Conservation (phyloP, 192 early-diverging fungal genomes). For the Backusella parvicylindrica region DNA sequence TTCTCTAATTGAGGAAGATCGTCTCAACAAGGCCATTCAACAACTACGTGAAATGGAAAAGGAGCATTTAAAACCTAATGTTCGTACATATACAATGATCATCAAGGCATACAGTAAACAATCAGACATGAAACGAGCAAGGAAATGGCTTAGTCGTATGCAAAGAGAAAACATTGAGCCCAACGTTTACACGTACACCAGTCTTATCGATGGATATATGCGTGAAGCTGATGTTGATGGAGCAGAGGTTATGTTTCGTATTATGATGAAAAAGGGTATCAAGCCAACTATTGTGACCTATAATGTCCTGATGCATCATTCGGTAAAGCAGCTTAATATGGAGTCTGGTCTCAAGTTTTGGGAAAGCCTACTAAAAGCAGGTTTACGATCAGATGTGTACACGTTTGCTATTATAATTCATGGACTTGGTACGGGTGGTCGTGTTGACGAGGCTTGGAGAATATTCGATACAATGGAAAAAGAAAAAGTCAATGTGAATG, state of each 20-base stretch:
- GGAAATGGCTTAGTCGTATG: slow-evolving; percentile 30
- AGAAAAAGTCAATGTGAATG: slow-evolving; percentile 9
- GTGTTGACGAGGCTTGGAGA: slow-evolving; percentile 37
- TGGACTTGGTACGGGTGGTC: slow-evolving; percentile 13
- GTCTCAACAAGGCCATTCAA: slow-evolving; percentile 19
- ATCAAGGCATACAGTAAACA: slow-evolving; percentile 21
- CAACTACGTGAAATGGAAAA: slow-evolving; percentile 22
- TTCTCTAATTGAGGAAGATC: neutral
- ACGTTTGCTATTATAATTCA: slow-evolving; percentile 39
- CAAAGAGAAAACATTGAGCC: slow-evolving; percentile 9
- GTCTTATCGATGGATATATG: slow-evolving; percentile 38
- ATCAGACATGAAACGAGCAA: slow-evolving; percentile 25
- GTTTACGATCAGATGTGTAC: slow-evolving; percentile 35
- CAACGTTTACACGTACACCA: slow-evolving; percentile 29
- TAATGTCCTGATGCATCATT: slow-evolving; percentile 40
- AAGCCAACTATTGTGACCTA: slow-evolving; percentile 38
- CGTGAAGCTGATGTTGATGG: slow-evolving; percentile 17
- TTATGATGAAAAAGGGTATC: slow-evolving; percentile 30
- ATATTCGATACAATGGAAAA: slow-evolving; percentile 29
- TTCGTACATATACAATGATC: slow-evolving; percentile 23
- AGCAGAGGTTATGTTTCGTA: slow-evolving; percentile 29
- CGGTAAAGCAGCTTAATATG: slow-evolving; percentile 30
- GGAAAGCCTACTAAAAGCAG: slow-evolving; percentile 22
- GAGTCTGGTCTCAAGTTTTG: slow-evolving; percentile 30
- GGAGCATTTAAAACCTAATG: slow-evolving; percentile 7